Percentiles rank a stretch among this genome's conserved stretches.
Conservation (phyloP, 129 eudicot genomes). For the Artemisia annua region DNA sequence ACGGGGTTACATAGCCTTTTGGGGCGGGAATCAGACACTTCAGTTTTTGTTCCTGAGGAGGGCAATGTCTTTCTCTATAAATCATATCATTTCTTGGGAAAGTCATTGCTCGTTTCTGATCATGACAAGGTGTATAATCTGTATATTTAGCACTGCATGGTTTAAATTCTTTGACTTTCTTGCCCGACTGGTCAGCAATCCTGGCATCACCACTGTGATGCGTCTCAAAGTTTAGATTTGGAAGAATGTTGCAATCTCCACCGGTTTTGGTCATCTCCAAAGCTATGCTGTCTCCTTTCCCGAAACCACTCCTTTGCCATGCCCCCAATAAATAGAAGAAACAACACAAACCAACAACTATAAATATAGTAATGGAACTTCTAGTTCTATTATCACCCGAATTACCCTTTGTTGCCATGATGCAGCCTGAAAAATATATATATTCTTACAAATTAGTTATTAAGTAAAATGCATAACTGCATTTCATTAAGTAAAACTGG, state of each 20-base stretch:
- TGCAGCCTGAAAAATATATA: constrained; percentile 47
- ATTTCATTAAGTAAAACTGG: not conserved
- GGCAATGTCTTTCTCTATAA: constrained; percentile 94
- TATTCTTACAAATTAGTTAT: constrained; percentile 17
- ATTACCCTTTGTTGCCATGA: constrained; percentile 67
- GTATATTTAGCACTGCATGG: constrained; percentile 74
- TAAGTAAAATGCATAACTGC: constrained; percentile 17
- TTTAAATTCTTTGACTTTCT: constrained; percentile 41
- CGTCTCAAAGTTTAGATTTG: constrained; percentile 86
- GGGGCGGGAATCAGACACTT: constrained; percentile 95
- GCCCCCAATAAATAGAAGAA: constrained; percentile 95
- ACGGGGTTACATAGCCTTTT: constrained; percentile 88
- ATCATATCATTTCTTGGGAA: constrained; percentile 87
- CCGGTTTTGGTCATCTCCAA: constrained; percentile 71
- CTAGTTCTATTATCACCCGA: constrained; percentile 73
- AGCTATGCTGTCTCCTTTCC: constrained; percentile 95
- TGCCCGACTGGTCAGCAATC: constrained; percentile 46
- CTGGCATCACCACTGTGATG: constrained; percentile 74
- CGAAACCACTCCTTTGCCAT: constrained; percentile 98
- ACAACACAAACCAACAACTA: constrained; percentile 80
- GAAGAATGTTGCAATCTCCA: constrained; percentile 66
- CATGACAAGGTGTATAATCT: constrained; percentile 94
- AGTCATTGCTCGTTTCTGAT: constrained; percentile 85
- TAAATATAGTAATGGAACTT: constrained; percentile 71
- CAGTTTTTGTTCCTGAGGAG: constrained; percentile 69